Evolutionary conservation across 768 basidiomycete species (phyloP), one percentile per base, ranked within the genome.

Genomic region (Vararia minispora): DNA sequence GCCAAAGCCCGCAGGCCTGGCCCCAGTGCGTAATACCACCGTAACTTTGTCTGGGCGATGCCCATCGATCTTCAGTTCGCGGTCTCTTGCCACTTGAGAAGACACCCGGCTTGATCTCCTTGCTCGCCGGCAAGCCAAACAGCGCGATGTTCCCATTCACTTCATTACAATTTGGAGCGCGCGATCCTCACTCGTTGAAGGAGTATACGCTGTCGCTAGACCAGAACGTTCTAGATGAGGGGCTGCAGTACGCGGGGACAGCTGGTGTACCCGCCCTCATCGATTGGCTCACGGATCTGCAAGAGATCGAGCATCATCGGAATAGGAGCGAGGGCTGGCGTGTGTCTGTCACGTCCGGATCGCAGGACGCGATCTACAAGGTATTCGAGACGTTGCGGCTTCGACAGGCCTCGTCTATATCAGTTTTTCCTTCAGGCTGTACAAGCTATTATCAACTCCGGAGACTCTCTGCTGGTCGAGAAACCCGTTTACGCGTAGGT

Each of bases 101-200:
- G 16, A 70, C 63, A 1, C 88, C 90, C 0, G 85, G 85, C 0
- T 55, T 87, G 26, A 77, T 91, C 39, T 86, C 82, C 3, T 57
- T 91, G 23, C 72, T 92, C 6, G 91, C 90, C 0, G 94, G 94
- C 20, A 90, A 92, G 58, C 94, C 94, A 5, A 92, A 94, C 52
- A 69, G 79, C 6, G 64, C 69, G n/a, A 83, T 87, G 14, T 98
- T 97, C 63, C 94, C 94, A 1, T 86, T 98, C 62, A 76, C 78
- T 2, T 77, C 80, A 0, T 63, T 98, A 48, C 77, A 71, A 39
- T 76, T 86, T 57, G 72, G 65, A 2, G 67, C 76, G 3, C 62
- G 67, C 24, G 38, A 50, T 14, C 56, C 53, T 17, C 59, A 71
- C 40, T 60, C 63, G 9, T 44, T 51, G 14, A 54, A 66, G 37